Base-by-base conservation (phyloP, 352 stramenopile species). In the Globisporangium ultimum region DNA sequence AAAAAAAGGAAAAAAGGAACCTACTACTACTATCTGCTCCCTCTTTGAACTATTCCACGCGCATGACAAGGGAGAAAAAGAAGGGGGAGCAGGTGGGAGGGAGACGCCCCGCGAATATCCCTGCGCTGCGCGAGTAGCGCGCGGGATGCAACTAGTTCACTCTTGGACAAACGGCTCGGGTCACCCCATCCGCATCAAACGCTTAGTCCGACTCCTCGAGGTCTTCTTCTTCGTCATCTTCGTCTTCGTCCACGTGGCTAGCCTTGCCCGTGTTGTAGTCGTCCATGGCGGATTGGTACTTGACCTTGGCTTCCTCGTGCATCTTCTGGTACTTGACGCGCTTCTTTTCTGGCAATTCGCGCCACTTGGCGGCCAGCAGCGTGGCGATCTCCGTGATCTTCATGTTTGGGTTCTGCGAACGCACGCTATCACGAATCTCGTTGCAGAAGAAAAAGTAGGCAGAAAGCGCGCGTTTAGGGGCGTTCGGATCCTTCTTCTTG, bases 391-490 rank as follows among this genome's bases (percentile, higher is more conserved):
- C 94, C 61, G 88, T 97, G 64, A 98, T 97, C 56, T 91, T 96
- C 78, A 97, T 97, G 75, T 87, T 89, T 32, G 94, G 94, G 78
- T 98, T 97, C 66, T 97, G 89, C 13, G 90, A 75, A 47, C 93
- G 92, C 66, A 97, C 93, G 34, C 81, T 67, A 48, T 90, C 78
- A 62, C 92, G 85, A 67, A 97, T 96, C 47, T 96, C 91, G 65
- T 97, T 97, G 64, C 93, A 97, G 68, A 98, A 98, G 65, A 98
- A 93, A 40, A 98, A 90, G 72, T 98, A 98, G 1, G 95, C 89
- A 20, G 89, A 97, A 67, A 97, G 84, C 66, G 94, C 89, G 56
- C 91, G 87, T 86, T 98, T 98, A 24, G 95, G 95, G 7, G 93
- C 93, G 63, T 91, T 89, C 15, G 91, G 91, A 73, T 98, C 95